Evolutionary conservation across 768 basidiomycete genomes (phyloP), one percentile per base, ranked within the genome.

Genomic region (Mycena sanguinolenta): DNA sequence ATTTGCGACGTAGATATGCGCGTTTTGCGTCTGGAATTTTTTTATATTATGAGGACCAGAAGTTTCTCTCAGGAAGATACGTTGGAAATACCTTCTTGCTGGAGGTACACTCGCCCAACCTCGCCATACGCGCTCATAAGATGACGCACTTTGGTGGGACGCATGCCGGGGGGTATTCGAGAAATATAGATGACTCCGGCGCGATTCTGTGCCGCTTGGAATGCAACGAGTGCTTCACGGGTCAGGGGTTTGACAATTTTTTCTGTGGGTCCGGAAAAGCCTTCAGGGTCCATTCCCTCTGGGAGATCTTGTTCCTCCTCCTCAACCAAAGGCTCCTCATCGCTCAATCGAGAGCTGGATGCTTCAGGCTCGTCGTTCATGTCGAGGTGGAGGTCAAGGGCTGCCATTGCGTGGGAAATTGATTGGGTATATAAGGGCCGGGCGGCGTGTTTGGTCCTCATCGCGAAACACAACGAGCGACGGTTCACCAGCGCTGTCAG

Each of bases 81-180:
- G 17, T n/a, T 21, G 44, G 4, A 79, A 87, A 58, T 63, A 93
- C 95, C 95, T 88, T 97, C 97, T 80, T 92, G 91, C 77, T 96
- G 95, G 69, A 99, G 85, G 84, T 96, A 99, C 17, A 99, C 95
- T 61, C 95, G 86, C 2, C 96, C 97, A 4, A 98, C 86, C 69
- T 96, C 95, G 4, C 98, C 98, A 77, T 96, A 92, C 42, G 88
- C 87, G 70, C 90, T 91, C 91, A 99, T 92, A 49, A 99, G 85
- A 81, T 99, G 95, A 67, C 96, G 91, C 42, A 99, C 95, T 81
- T 99, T 98, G 13, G 94, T 87, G 32, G 98, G 98, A 25, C 93
- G 95, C 98, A 99, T 99, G 2, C 96, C 97, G 17, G 98, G 98
- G 3, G 98, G 98, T 76, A 99, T 93, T 36, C 98, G 88, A 19